Evolutionary conservation across 371 early-diverging fungal species (phyloP), one percentile per base, ranked within the genome.

Genomic region (Nosema muscidifuracis): DNA sequence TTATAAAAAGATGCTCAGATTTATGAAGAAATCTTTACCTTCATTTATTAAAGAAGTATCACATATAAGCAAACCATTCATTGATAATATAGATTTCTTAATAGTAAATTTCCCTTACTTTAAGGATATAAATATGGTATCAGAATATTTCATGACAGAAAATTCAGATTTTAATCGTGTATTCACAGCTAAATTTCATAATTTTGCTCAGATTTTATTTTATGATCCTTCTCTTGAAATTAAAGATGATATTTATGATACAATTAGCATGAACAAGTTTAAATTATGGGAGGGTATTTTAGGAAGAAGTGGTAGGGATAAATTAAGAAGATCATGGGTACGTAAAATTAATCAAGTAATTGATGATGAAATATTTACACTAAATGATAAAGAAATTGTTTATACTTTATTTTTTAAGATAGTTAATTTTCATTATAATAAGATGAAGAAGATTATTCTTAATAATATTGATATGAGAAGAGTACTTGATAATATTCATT

Each of bases 41-140:
- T 62, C 50, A 16, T 71, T 65, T 38, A 60, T 64, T 34, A 40
- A 70, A 20, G 44, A 62, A 16, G 65, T 61, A 26, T 26, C 50
- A 1, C 24, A 55, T 13, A 69, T 60, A 30, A 57, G 61, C 6
- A 58, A 56, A 28, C 69, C 44, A 28, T 70, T 69, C 53, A 65
- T 71, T 18, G 33, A 65, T 20, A 58, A 71, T 50, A 47, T 76
- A 40, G 76, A 76, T 51, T 76, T 53, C 34, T 30, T 76, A 22
- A 44, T 76, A 38, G 22, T 18, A 13, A 76, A 71, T 57, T 76
- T 71, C 55, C 65, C 65, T 1, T 71, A 66, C 36, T 71, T 76
- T 47, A 47, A 58, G 28, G 76, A 76, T 44, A 71, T 71, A 40
- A 36, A 65, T 22, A 38, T 65, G 33, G 61, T 76, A 1, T 30